Evolutionary conservation across 2,329 filamentous ascomycete species (phyloP).

Genomic region (Huntiella savannae): DNA sequence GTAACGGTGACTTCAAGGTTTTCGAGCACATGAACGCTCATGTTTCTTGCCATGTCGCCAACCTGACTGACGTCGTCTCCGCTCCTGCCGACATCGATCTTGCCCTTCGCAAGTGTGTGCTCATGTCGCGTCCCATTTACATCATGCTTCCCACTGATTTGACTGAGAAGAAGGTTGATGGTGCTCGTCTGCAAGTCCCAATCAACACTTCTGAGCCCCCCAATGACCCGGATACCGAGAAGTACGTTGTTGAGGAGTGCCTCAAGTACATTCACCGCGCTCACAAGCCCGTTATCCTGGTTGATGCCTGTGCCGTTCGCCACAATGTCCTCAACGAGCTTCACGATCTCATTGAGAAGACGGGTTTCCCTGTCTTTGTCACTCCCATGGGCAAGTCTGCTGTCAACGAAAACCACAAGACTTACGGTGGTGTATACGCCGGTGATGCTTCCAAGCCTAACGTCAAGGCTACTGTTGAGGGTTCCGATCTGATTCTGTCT

Average conservation of each 20-base stretch:
- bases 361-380: constrained; percentile 64
- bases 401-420: constrained; percentile 55
- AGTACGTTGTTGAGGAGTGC: constrained; percentile 67
- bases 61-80: constrained; percentile 49
- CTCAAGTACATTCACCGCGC: constrained; percentile 54
- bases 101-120: constrained; percentile 53
- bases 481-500: constrained; percentile 49
- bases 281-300: constrained; percentile 56
- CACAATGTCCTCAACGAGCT: constrained; percentile 57
- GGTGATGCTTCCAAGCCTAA: constrained; percentile 52
- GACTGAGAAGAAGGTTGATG: constrained; percentile 57
- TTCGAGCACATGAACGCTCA: constrained; percentile 60
- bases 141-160: constrained; percentile 70
- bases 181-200: constrained; percentile 46
- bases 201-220: constrained; percentile 45
- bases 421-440: constrained; percentile 69
- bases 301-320: constrained; percentile 68
- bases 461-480: constrained; percentile 45
- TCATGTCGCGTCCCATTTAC: constrained; percentile 62
- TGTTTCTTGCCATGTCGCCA: constrained; percentile 52
- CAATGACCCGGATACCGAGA: constrained; percentile 54
- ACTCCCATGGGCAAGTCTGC: constrained; percentile 80
- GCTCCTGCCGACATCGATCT: constrained; percentile 62
- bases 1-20: constrained; percentile 64
- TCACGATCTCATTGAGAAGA: constrained; percentile 52